phyloP scores from a whole-genome alignment of 176 grass and related monocot species.

The Echinochloa phyllopogon region DNA sequence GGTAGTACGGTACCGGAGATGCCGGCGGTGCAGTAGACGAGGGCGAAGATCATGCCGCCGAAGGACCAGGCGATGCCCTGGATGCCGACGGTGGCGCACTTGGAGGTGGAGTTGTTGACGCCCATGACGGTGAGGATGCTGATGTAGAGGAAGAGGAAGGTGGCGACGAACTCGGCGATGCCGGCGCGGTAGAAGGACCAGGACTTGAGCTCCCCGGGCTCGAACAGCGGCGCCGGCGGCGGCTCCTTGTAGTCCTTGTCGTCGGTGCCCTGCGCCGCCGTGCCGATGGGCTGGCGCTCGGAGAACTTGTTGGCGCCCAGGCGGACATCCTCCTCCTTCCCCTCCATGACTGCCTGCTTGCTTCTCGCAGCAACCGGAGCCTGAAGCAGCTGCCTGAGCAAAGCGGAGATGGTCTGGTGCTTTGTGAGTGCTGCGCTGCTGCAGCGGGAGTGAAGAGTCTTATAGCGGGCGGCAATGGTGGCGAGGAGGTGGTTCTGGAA shows the following conservation, averaged over 20 bases:
- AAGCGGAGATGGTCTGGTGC: not conserved
- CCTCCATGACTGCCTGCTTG: constrained; percentile 57
- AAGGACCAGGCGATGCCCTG: constrained; percentile 97
- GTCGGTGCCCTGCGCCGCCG: constrained; percentile 68
- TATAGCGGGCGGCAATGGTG: constrained; percentile 41
- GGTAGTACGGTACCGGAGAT: constrained; percentile 66
- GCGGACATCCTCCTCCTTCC: constrained; percentile 83
- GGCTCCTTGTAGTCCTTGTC: constrained; percentile 92
- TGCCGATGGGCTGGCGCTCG: constrained; percentile 85
- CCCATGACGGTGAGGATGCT: constrained; percentile 94
- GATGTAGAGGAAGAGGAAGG: constrained; percentile 98
- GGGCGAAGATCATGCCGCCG: constrained; percentile 96
- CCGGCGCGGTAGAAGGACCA: constrained; percentile 98
- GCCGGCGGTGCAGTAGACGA: constrained; percentile 96
- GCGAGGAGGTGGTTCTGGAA: constrained; percentile 52
- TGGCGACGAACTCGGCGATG: constrained; percentile 95
- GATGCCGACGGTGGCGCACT: constrained; percentile 82
- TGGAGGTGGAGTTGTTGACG: constrained; percentile 48
- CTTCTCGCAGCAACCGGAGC: not conserved
- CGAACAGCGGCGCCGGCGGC: constrained; percentile 78
- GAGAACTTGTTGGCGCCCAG: constrained; percentile 82
- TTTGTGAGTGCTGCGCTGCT: constrained; percentile 6
- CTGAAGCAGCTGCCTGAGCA: not conserved
- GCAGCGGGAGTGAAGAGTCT: constrained; percentile 46
- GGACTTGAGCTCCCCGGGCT: constrained; percentile 87